These are phyloP conservation scores for Acanthamoeba sp. DNA, from an alignment of 208 protist genomes.

Conservation along the genomic window DNA sequence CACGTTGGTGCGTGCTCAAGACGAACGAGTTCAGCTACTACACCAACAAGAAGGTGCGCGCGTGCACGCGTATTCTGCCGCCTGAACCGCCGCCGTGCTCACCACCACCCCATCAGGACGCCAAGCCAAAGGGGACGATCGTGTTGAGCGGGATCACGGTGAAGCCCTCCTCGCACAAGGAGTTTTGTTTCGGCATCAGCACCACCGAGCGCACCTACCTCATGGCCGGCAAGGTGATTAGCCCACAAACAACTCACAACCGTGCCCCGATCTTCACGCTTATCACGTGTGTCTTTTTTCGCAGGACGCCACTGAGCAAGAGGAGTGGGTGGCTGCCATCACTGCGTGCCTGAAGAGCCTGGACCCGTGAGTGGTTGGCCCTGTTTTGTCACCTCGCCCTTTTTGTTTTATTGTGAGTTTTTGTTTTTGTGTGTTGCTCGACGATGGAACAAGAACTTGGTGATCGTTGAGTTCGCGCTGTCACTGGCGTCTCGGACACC, in stretches of 20 bases:
- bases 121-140: conserved; percentile 70
- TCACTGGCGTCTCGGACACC: too few species aligned
- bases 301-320: conserved; percentile 59
- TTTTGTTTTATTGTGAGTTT: too few species aligned
- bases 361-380: not conserved
- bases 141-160: conserved; percentile 63
- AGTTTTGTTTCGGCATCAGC: conserved; percentile 68
- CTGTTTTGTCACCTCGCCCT: too few species aligned
- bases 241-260: too few species aligned
- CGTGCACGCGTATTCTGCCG: too few species aligned
- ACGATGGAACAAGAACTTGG: too few species aligned
- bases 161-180: conserved; percentile 49
- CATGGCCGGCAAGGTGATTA: conserved; percentile 60
- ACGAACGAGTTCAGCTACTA: conserved; percentile 74
- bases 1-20: conserved; percentile 69
- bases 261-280: not conserved
- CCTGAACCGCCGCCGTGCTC: not conserved
- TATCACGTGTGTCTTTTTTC: not conserved
- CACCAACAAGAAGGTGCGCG: conserved; percentile 43
- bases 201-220: conserved; percentile 65
- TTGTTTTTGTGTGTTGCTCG: too few species aligned
- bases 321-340: conserved; percentile 66
- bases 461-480: too few species aligned
- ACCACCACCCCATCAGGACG: conserved; percentile 45
- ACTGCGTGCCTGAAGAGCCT: conserved; percentile 59